Evolutionary conservation across 306 rosid species (phyloP).

Genomic region (Gynostemma pentaphyllum): DNA sequence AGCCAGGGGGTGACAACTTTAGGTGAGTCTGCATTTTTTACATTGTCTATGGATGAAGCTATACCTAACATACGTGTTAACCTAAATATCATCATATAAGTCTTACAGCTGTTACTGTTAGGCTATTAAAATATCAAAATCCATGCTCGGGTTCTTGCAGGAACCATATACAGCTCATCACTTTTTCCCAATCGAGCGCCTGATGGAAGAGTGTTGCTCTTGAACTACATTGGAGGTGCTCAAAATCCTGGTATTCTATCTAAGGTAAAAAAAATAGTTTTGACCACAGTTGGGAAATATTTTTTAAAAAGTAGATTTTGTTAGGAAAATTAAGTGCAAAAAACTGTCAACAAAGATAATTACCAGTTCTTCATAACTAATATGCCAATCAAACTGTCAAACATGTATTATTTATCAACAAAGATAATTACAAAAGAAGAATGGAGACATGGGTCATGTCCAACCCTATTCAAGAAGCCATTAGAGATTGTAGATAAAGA

Average conservation of each 20-base stretch:
- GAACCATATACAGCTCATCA: slow-evolving; percentile 96
- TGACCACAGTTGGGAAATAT: slow-evolving; percentile 8
- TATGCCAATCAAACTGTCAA: too few species aligned
- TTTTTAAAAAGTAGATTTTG: not conserved
- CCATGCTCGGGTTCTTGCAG: slow-evolving; percentile 24
- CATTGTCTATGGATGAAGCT: not conserved
- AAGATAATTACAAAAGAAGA: too few species aligned
- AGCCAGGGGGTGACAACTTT: slow-evolving; percentile 93
- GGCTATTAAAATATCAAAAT: not conserved
- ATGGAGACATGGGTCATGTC: too few species aligned
- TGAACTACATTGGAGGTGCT: slow-evolving; percentile 98
- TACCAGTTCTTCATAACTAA: too few species aligned
- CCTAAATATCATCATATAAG: not conserved
- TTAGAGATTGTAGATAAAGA: too few species aligned
- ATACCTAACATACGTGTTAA: not conserved
- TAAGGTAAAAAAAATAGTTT: slow-evolving; percentile 35
- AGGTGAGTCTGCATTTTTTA: slow-evolving; percentile 32
- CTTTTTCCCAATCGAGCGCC: slow-evolving; percentile 95
- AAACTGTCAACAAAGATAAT: too few species aligned
- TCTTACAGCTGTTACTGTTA: not conserved
- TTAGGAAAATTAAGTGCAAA: not conserved
- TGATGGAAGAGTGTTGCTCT: slow-evolving; percentile 77
- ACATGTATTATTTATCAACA: not conserved
- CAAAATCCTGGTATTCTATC: slow-evolving; percentile 74
- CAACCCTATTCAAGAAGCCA: too few species aligned